phyloP scores from a whole-genome alignment of 1,284 basidiomycete species.

The Megacollybia platyphylla region DNA sequence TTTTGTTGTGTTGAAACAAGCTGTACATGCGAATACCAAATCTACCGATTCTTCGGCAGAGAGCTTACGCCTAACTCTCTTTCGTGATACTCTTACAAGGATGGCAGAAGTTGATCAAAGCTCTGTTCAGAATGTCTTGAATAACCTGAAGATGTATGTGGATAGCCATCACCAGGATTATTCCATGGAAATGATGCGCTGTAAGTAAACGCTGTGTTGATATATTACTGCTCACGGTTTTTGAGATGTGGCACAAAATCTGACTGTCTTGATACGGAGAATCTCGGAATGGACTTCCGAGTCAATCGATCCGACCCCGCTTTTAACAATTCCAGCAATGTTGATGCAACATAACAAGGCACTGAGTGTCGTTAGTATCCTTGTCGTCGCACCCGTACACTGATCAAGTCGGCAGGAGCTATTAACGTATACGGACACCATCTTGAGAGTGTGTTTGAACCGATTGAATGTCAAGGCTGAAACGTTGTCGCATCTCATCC shows the following conservation, averaged over 20 bases:
- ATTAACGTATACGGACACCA: conserved; percentile 39
- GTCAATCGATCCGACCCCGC: conserved; percentile 38
- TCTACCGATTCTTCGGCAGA: conserved; percentile 14
- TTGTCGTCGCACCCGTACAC: conserved; percentile 2
- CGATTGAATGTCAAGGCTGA: conserved; percentile 33
- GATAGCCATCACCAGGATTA: conserved; percentile 42
- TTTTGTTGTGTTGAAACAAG: conserved; percentile 39
- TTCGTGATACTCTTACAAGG: conserved; percentile 40
- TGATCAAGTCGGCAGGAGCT: conserved; percentile 32
- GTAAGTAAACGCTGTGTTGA: conserved; percentile 21
- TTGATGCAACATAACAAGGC: conserved; percentile 49
- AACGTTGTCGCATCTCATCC: conserved; percentile 35
- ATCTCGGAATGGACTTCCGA: conserved; percentile 37
- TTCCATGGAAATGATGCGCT: conserved; percentile 34
- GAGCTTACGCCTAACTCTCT: conserved; percentile 34
- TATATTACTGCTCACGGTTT: conserved; percentile 3
- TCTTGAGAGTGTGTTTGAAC: conserved; percentile 37
- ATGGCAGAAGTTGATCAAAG: conserved; percentile 35
- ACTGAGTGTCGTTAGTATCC: conserved; percentile 25
- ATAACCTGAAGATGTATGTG: conserved; percentile 40
- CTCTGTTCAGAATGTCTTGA: conserved; percentile 33
- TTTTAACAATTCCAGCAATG: conserved; percentile 35
- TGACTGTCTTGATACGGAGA: conserved; percentile 39
- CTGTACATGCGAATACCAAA: conserved; percentile 26
- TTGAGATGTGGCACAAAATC: conserved; percentile 41